Conservation (phyloP, 1,284 basidiomycete genomes). For the Pascua sp. region DNA sequence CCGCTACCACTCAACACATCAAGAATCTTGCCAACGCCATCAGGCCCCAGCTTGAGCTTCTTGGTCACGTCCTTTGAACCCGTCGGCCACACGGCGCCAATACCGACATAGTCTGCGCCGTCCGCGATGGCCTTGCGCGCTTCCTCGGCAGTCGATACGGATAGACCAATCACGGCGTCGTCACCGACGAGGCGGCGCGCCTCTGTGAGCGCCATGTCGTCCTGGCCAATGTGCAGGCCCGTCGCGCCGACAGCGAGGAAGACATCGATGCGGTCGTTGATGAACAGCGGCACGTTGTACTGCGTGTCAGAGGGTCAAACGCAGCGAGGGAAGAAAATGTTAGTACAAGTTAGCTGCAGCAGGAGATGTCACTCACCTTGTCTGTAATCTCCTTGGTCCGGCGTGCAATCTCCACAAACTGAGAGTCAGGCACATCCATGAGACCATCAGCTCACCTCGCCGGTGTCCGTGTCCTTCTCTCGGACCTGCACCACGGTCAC, state of each 20-base stretch:
- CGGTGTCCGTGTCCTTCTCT: constrained; percentile 76
- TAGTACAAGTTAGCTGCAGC: neutral
- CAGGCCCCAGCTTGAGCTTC: constrained; percentile 60
- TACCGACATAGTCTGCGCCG: constrained; percentile 76
- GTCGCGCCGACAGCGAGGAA: constrained; percentile 71
- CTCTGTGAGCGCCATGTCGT: constrained; percentile 71
- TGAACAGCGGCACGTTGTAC: constrained; percentile 78
- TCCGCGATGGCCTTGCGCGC: constrained; percentile 56
- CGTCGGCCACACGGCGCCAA: constrained; percentile 75
- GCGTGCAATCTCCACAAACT: constrained; percentile 77
- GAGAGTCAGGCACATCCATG: neutral
- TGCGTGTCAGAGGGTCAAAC: constrained; percentile 21
- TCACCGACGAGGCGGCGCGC: constrained; percentile 70
- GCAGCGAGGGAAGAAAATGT: neutral
- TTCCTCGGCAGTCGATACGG: constrained; percentile 68
- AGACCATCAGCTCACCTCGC: constrained; percentile 53
- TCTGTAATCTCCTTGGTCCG: constrained; percentile 71
- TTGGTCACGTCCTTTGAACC: constrained; percentile 64
- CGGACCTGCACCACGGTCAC: constrained; percentile 86
- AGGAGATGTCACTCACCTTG: constrained; percentile 46
- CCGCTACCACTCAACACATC: constrained; percentile 57
- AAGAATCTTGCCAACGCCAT: constrained; percentile 63
- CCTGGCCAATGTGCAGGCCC: constrained; percentile 88
- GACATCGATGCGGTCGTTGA: constrained; percentile 89
- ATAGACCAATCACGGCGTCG: constrained; percentile 74